Base-by-base conservation (phyloP, 2,329 filamentous ascomycete genomes). In the Arthrobotrys megalospora region DNA sequence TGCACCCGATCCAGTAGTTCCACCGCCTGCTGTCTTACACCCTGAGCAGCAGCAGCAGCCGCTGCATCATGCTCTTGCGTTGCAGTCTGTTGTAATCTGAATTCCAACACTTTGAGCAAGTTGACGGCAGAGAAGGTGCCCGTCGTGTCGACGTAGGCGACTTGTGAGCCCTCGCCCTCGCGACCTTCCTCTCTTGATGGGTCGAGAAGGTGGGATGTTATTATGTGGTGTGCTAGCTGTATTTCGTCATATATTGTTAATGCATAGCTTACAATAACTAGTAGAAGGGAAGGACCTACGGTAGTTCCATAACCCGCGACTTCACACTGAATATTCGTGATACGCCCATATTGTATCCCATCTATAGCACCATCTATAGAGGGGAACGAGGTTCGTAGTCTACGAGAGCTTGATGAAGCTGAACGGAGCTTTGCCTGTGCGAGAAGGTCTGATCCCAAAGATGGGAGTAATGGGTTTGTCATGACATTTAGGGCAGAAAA, bases 61-160 rank as follows among this genome's bases (percentile, higher is more conserved):
- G 10, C 43, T 36, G 12, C 36, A 12, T 38, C 11, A 5, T 52
- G 11, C 19, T 36, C 47, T 32, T 62, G 71, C 36, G 72, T 70
- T 70, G 64, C 21, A 55, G 6, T 47, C 24, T 50, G 76, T 77
- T 77, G 75, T 36, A 78, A 38, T 64, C 64, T 69, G 12, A 14
- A 38, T 47, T 70, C 48, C 68, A 75, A 69, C 69, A 75, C 76
- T 36, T 68, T 64, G 14, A 75, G 69, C 12, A 79, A 34, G 24
- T 52, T 79, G 0, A 75, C 19, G 0, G 70, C 24, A 1, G 76
- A 79, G 47, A 79, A 79, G 48, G 64, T 12, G 32, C 76, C 76
- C n/a, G 69, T 70, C 7, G 76, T 75, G 55, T 79, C 76, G n/a
- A 79, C 47, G 41, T 75, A 79, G 1, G 64, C 69, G 7, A 69